Evolutionary conservation across 805 yeast species (phyloP).

Genomic region (Kazachstania psychrophila): DNA sequence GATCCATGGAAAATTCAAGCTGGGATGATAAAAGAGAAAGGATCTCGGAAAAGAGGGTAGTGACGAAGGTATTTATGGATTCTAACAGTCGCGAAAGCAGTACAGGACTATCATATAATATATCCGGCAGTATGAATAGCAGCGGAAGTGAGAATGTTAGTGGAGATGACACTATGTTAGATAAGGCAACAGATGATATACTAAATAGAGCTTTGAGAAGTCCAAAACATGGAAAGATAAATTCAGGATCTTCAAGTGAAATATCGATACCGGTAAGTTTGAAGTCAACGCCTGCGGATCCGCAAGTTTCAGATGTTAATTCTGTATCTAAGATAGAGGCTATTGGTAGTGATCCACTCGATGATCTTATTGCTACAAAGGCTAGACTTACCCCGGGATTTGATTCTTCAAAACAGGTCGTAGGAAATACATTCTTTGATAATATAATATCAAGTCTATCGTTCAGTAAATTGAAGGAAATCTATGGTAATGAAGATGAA

Average conservation of each 20-base stretch:
- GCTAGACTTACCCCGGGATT: background rate
- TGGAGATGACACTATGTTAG: too few species aligned
- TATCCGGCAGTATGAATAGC: too few species aligned
- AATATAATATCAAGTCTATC: constrained; percentile 13
- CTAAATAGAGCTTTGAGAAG: too few species aligned
- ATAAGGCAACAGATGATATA: too few species aligned
- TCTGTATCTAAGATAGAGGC: constrained; percentile 10
- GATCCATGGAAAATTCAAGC: too few species aligned
- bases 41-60: background rate
- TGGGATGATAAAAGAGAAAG: background rate
- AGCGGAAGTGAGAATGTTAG: too few species aligned
- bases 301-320: constrained; percentile 20
- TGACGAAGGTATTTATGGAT: background rate
- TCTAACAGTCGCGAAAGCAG: background rate
- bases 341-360: background rate
- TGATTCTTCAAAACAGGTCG: background rate
- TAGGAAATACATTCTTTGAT: constrained; percentile 13
- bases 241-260: background rate
- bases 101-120: too few species aligned
- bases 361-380: background rate
- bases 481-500: constrained; percentile 2
- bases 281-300: constrained; percentile 25
- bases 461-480: constrained; percentile 10
- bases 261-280: constrained; percentile 2
- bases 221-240: background rate